Evolutionary conservation across 2,329 filamentous ascomycete genomes (phyloP), one percentile per base, ranked within the genome.

Genomic region (Alternaria hordeiaustralica): DNA sequence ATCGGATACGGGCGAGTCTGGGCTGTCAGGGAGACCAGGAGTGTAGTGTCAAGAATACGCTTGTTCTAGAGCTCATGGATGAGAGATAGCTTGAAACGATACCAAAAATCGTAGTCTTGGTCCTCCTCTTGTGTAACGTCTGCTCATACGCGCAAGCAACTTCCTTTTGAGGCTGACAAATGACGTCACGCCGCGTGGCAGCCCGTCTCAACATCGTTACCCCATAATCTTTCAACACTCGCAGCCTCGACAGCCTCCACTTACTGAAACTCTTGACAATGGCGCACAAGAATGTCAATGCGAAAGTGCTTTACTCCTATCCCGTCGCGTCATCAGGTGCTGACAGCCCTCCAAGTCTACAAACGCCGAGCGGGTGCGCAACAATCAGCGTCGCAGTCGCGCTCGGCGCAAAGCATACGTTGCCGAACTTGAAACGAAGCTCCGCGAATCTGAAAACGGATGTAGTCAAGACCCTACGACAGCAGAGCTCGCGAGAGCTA

Each of bases 51-150:
- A 72, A 70, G 25, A 76, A 73, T 25, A 60, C 71, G 9, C 69
- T 65, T 49, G 69, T 76, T 20, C 55, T 76, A 44, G 69, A 75
- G 36, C 47, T 76, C 12, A 61, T 76, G 61, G 72, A 74, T 41
- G 71, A 74, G 55, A 30, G 65, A 7, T 70, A 26, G 26, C 26
- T 46, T 30, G 18, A 18, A 51, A 0, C 12, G 44, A 15, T 46
- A 23, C 44, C 3, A 23, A 23, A 23, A 0, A 36, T 23, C 21
- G 12, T 9, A 21, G 20, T 15, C 21, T 46, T 46, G 44, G 12
- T 23, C 20, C 1, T 46, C 6, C 20, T 15, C 44, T 46, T 46
- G 36, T 41, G 2, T 1, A 41, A 41, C 36, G 36, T 41, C 36
- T 41, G 1, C 36, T 41, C 15, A n/a, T 1, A 41, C 5, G 36